Base-by-base conservation (phyloP, 2,329 filamentous ascomycete species). In the Drechslerella dactyloides region DNA sequence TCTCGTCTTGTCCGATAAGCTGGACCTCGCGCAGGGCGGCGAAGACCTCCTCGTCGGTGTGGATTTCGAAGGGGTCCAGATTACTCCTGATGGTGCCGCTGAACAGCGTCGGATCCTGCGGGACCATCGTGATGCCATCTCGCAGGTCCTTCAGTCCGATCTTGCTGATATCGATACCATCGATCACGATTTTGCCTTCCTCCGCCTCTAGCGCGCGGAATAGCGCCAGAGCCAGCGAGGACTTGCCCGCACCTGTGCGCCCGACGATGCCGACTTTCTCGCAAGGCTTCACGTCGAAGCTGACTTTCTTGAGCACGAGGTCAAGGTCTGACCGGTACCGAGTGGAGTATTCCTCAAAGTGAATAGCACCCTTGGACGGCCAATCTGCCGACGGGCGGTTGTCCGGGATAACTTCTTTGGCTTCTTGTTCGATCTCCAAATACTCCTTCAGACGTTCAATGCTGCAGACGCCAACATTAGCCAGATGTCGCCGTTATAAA, bases 401-500 rank as follows among this genome's bases (percentile, higher is more conserved):
- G 69, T 93, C 87, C 61, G 91, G 87, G 44, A 96, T 85, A 44
- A 96, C 83, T 0, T 90, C 84, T 0, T 85, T 83, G 0, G 94
- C 93, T 81, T 99, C 94, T 79, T 97, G 93, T 76, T 97, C 93
- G 0, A 99, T 90, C 50, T 97, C 91, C 37, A 97, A 85, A 78
- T 97, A 99, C 79, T 99, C 94, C 82, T 96, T 96, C 78, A 99
- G 89, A 77, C 94, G 90, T 81, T 99, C 94, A 54, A 97, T 93
- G 11, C 75, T 76, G 46, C 17, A 30, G 13, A 52, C 15, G 40
- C 17, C 15, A 50, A 1, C 27, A 37, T 55, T 24, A 46, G 44
- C 37, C 58, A n/a, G 7, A 73, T 37, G 11, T 33, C 19, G 13
- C 21, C 1, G 13, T 21, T 55, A 19, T 60, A 2, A 35, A 6